Conservation (phyloP, 1,139 yeast species). For the Kodamaea fungicola region DNA sequence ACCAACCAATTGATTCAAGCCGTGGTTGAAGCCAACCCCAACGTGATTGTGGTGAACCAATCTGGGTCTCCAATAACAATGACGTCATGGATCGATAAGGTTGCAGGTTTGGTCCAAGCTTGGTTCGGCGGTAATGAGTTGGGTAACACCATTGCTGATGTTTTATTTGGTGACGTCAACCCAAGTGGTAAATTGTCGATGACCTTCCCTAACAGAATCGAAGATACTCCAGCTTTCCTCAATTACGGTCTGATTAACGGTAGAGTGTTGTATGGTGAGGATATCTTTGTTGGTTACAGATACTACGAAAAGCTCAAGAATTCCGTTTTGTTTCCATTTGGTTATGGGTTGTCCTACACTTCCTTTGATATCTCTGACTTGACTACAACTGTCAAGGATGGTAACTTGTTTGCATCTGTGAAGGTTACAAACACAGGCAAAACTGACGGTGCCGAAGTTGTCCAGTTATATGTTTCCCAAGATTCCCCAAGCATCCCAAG, state of each 20-base stretch:
- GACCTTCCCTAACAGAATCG: constrained; percentile 20
- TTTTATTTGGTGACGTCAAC: constrained; percentile 24
- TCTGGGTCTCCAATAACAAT: constrained; percentile 60
- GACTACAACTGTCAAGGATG: constrained; percentile 12
- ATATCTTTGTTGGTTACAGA: constrained; percentile 58
- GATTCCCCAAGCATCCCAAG: constrained; percentile 39
- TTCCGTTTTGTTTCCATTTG: constrained; percentile 55
- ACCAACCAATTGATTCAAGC: constrained; percentile 46
- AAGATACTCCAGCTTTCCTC: constrained; percentile 21
- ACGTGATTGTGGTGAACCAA: constrained; percentile 54
- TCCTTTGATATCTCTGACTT: constrained; percentile 25
- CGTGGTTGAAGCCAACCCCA: constrained; percentile 47
- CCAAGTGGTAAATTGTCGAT: constrained; percentile 25
- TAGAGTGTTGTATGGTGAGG: constrained; percentile 51
- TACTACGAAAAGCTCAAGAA: constrained; percentile 50
- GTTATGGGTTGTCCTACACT: constrained; percentile 59
- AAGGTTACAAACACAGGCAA: constrained; percentile 42
- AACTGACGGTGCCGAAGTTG: constrained; percentile 41
- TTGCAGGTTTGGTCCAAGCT: constrained; percentile 49
- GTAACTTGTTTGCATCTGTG: constrained; percentile 21
- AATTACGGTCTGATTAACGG: constrained; percentile 29
- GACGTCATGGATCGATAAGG: constrained; percentile 49
- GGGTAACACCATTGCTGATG: constrained; percentile 27
- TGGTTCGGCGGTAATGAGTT: constrained; percentile 37
- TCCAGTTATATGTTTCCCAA: constrained; percentile 45